Base-by-base conservation (phyloP, 352 stramenopile genomes). In the Globisporangium lucens region DNA sequence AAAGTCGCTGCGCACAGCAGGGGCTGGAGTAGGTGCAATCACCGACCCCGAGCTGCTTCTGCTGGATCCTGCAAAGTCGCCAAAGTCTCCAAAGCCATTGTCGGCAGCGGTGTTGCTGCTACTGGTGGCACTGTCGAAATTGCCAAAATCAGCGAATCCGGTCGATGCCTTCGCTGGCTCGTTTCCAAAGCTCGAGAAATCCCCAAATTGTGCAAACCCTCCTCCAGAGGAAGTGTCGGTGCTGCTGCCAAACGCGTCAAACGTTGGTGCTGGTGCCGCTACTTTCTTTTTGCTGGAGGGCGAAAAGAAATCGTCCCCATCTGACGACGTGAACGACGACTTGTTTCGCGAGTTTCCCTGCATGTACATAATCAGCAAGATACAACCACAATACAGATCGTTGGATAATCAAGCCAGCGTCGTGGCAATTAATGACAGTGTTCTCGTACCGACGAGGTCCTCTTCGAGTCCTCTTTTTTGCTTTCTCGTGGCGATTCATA, bases 131-230 rank as follows among this genome's bases (percentile, higher is more conserved):
- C n/a, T 71, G 57, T 60, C 75, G 66, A 93, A 94, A 33, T 71
- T 68, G 17, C 74, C 73, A 64, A 95, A 93, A 57, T 79, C 80
- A 9, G 66, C 76, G 52, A 87, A 87, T n/a, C 75, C 77, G 6
- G 66, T 69, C 33, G 81, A 79, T 20, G 73, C 69, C 20, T 71
- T 74, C 5, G 70, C 60, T 36, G 78, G 72, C 56, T 67, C 72
- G 38, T 85, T 65, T 3, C 72, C 74, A 66, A 95, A 95, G 56
- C 74, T 79, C 8, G 85, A 90, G 62, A 96, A 96, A 51, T 96
- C 89, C 24, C 81, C 83, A 69, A 91, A 91, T 15, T 68, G 61
- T 4, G 75, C 81, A 61, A 94, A 92, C 2, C 72, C 77, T 29
- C 67, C 75, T 15, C 76, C 75, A 49, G 60, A 55, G 41, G 56